Evolutionary conservation across 2,329 filamentous ascomycete genomes (phyloP).

Genomic region (Aureobasidium sp.): DNA sequence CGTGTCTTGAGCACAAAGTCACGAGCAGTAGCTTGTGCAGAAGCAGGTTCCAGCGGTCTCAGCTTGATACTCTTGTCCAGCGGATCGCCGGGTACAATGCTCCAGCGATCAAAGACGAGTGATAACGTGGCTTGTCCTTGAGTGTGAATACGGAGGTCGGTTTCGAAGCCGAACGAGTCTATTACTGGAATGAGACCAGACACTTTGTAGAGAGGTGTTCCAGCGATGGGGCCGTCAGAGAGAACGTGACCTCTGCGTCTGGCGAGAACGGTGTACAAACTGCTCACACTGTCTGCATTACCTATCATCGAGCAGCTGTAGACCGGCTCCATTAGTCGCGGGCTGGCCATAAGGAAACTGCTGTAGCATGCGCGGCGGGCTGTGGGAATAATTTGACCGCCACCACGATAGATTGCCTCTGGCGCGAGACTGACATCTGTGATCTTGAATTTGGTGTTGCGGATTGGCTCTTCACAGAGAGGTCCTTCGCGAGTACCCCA

Average conservation of each 20-base stretch:
- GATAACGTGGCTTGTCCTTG: constrained; percentile 86
- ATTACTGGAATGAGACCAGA: constrained; percentile 90
- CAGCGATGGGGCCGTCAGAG: constrained; percentile 87
- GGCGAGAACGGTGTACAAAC: constrained; percentile 86
- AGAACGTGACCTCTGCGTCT: constrained; percentile 86
- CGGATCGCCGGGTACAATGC: constrained; percentile 89
- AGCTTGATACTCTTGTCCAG: constrained; percentile 80
- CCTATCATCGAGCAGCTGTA: constrained; percentile 91
- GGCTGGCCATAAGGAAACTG: constrained; percentile 93
- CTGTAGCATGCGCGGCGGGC: constrained; percentile 88
- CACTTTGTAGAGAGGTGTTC: constrained; percentile 88
- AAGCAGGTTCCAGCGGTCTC: constrained; percentile 78
- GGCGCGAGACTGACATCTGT: constrained; percentile 81
- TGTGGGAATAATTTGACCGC: constrained; percentile 95
- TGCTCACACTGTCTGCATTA: constrained; percentile 78
- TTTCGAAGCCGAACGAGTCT: constrained; percentile 96
- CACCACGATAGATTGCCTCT: constrained; percentile 90
- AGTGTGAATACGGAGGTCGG: constrained; percentile 90
- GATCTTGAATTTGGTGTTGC: constrained; percentile 95
- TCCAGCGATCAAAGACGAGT: constrained; percentile 93
- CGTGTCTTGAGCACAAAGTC: constrained; percentile 97
- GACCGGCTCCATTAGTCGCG: constrained; percentile 91
- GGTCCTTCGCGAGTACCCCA: constrained; percentile 96
- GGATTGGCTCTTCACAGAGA: constrained; percentile 96
- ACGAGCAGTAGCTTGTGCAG: constrained; percentile 78